These are phyloP conservation scores for Pseudisothecium myosuroides DNA, from an alignment of 225 moss, liverwort and hornwort genomes.

Conservation along the genomic window DNA sequence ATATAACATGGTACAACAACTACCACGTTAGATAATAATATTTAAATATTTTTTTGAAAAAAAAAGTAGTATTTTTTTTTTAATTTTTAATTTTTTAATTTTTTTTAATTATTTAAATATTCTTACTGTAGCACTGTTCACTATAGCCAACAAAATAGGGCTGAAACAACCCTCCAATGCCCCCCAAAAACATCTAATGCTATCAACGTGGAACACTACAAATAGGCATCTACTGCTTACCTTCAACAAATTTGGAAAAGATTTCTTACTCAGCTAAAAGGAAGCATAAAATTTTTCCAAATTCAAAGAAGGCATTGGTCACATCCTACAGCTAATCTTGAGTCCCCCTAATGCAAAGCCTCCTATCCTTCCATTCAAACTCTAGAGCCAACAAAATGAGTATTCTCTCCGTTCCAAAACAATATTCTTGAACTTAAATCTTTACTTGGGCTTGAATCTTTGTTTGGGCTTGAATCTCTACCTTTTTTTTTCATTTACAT, in stretches of 20 bases:
- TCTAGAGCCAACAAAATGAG: not conserved
- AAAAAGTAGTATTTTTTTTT: too few relatives aligned
- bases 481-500: not conserved
- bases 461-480: not conserved
- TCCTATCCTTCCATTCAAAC: not conserved
- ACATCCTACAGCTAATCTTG: fast-evolving
- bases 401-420: fast-evolving
- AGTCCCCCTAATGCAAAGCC: not conserved
- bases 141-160: too few relatives aligned
- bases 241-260: not conserved
- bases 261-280: not conserved
- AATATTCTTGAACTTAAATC: too few relatives aligned
- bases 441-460: too few relatives aligned
- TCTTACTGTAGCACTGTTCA: too few relatives aligned
- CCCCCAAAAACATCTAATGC: too few relatives aligned
- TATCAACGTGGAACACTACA: fast-evolving
- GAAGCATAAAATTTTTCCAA: not conserved
- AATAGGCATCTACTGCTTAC: fast-evolving
- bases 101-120: too few relatives aligned
- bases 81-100: too few relatives aligned
- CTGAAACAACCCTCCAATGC: too few relatives aligned
- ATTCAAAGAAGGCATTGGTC: fast-evolving
- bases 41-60: too few relatives aligned
- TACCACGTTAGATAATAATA: too few relatives aligned
- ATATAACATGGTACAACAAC: too few relatives aligned